Evolutionary conservation across 768 basidiomycete species (phyloP).

Genomic region (Lactifluus subvellereus): DNA sequence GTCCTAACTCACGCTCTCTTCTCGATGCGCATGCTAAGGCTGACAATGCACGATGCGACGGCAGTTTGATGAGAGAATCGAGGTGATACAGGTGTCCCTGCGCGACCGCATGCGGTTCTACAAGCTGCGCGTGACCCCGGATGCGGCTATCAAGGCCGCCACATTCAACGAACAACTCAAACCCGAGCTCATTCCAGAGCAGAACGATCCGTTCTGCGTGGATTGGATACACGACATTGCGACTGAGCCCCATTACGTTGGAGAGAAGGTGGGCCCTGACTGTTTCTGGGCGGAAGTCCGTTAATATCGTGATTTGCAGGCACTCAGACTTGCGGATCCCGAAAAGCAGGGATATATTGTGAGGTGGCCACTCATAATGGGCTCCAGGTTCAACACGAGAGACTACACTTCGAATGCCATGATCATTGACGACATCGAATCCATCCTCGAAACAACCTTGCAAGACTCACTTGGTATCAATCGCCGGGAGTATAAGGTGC

Average conservation of each 20-base stretch:
- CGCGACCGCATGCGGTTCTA: constrained; percentile 84
- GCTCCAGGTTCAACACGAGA: constrained; percentile 73
- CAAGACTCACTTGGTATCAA: constrained; percentile 52
- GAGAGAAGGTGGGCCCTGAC: constrained; percentile 51
- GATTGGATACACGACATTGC: constrained; percentile 70
- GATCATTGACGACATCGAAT: constrained; percentile 72
- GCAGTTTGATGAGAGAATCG: constrained; percentile 74
- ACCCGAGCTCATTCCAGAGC: constrained; percentile 79
- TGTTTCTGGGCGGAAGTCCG: not conserved
- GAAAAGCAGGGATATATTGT: constrained; percentile 61
- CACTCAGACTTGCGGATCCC: constrained; percentile 65
- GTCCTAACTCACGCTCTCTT: not conserved
- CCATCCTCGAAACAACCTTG: constrained; percentile 59
- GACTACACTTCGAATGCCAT: constrained; percentile 70
- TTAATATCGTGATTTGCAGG: constrained; percentile 37
- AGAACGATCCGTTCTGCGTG: constrained; percentile 74
- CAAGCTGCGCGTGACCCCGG: constrained; percentile 69
- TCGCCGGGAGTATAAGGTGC: constrained; percentile 53
- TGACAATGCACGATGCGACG: not conserved
- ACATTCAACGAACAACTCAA: constrained; percentile 79
- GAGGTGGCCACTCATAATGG: constrained; percentile 68
- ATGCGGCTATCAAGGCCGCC: constrained; percentile 62
- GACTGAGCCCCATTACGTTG: constrained; percentile 53
- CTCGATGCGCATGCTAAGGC: not conserved
- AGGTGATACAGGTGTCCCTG: constrained; percentile 62